Percentiles rank a stretch among this genome's conserved stretches.
Evolutionary conservation across 345 rosid species (phyloP).

Genomic region (Lumnitzera littorea): DNA sequence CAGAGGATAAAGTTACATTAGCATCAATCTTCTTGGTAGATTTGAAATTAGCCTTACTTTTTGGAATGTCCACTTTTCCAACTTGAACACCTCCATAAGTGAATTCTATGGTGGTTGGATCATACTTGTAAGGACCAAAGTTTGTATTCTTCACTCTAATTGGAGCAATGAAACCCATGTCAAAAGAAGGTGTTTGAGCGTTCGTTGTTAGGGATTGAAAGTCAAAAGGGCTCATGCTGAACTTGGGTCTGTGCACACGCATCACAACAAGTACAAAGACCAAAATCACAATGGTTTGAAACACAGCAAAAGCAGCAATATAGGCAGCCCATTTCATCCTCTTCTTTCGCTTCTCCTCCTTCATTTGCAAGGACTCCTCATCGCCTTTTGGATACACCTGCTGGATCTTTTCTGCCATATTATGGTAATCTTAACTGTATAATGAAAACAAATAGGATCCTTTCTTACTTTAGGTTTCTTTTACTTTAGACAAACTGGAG

Average conservation of each 20-base stretch:
- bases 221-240: not conserved
- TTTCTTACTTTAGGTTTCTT: no score
- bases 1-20: not conserved
- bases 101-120: constrained; percentile 1
- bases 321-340: not conserved
- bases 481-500: no score
- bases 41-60: constrained; percentile 1
- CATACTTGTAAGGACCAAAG: constrained; percentile 11
- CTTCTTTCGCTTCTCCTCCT: no score
- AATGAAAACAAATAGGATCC: no score
- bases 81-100: constrained; percentile 4
- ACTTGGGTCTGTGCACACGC: constrained; percentile 5
- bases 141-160: constrained; percentile 10
- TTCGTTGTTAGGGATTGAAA: not conserved
- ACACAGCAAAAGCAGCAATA: constrained; percentile 4
- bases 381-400: no score
- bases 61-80: not conserved
- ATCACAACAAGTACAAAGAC: constrained; percentile 6
- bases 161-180: not conserved
- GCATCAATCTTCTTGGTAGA: not conserved
- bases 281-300: constrained; percentile 7
- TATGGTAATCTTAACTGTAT: no score
- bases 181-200: not conserved
- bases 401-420: no score
- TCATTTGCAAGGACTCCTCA: no score